These are phyloP conservation scores for Diutina scorzettiae DNA, from an alignment of 1,139 yeast species.

Conservation along the genomic window DNA sequence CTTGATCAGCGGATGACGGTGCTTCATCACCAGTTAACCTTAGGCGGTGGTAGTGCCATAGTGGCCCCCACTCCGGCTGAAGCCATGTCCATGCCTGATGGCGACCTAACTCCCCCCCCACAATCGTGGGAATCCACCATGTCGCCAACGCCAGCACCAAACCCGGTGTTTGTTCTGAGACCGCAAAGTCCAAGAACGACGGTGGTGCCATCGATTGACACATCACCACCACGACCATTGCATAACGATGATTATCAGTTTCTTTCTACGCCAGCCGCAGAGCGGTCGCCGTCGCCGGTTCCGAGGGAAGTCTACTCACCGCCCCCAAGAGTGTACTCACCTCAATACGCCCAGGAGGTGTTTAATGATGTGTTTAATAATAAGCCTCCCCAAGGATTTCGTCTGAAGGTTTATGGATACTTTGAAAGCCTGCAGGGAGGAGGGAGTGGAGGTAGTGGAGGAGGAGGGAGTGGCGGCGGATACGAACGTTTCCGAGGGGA, in stretches of 20 bases:
- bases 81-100: not conserved
- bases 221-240: too few relatives aligned
- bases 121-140: not conserved
- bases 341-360: not conserved
- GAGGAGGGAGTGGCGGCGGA: not conserved
- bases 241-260: not conserved
- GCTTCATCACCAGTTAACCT: not conserved
- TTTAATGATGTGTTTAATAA: conserved; percentile 1
- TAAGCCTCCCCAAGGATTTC: not conserved
- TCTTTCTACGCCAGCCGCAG: not conserved
- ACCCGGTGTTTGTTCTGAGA: not conserved
- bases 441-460: not conserved
- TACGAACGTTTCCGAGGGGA: not conserved
- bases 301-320: not conserved
- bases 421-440: too few relatives aligned
- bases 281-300: not conserved
- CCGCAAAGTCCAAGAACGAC: not conserved
- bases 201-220: not conserved
- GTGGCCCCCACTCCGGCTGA: not conserved
- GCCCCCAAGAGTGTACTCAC: not conserved
- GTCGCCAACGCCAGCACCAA: not conserved
- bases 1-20: conserved; percentile 2
- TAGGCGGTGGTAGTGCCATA: not conserved
- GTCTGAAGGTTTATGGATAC: not conserved
- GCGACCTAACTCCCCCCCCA: not conserved